Base-by-base conservation (phyloP, 2,329 filamentous ascomycete species). In the Ascochyta pisi region DNA sequence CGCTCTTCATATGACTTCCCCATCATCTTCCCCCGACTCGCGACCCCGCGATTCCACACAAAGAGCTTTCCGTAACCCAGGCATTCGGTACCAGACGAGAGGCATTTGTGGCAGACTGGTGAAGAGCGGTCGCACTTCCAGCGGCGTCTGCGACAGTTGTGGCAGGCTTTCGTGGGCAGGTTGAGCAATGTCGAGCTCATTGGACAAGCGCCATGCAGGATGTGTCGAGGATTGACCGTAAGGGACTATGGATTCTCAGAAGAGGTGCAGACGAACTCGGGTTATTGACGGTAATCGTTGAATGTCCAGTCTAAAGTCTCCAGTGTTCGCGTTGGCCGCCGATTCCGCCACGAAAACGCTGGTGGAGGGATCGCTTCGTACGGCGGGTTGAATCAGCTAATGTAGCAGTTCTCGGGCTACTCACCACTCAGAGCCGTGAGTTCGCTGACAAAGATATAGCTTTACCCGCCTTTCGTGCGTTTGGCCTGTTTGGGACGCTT, bases 61-160 rank as follows among this genome's bases (percentile, higher is more conserved):
- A 86, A 83, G 42, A 87, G 73, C 66, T 82, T 82, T 57, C 83
- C 84, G 71, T 88, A 88, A 35, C 86, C 86, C 58, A 86, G 81
- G 75, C 86, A 88, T 63, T 83, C 78, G 68, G 83, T 78, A 26
- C 84, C 84, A 38, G 81, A 77, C 63, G 76, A 78, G 50, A 77
- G 73, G 70, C 85, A 88, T 76, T 87, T 88, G 65, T 83, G 80
- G 71, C 86, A 88, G 54, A 74, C 78, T 24, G 85, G 85, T 45
- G 82, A 75, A 31, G 85, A 86, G 57, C 82, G 80, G 73, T 88
- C 86, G 72, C 86, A 88, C 66, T 84, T 83, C 70, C 85, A 80
- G 62, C 86, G 82, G 67, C 81, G 81, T 54, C 81, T 82, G 57
- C 84, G 84, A 73, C 85, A 88, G 74, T 86, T 87, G 73, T 87